Conservation (phyloP, 2,329 filamentous ascomycete genomes). For the Pestalotiopsis sp. region DNA sequence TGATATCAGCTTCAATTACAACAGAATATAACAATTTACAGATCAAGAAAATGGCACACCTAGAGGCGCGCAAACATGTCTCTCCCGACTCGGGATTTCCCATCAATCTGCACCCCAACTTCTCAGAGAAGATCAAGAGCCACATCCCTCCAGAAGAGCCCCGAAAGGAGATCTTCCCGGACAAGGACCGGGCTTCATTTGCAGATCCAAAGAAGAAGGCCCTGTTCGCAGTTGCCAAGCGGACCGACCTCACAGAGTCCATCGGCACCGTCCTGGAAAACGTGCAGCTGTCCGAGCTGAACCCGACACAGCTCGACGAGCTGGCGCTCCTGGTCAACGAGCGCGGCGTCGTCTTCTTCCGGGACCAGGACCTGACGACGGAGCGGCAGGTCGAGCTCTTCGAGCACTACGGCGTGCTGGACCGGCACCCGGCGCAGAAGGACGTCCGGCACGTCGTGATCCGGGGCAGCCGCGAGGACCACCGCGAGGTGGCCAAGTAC, state of each 20-base stretch:
- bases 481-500: slow-evolving; percentile 44
- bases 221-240: slow-evolving; percentile 38
- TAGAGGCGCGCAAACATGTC: slow-evolving; percentile 48
- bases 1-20: no score
- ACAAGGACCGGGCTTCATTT: slow-evolving; percentile 36
- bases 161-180: slow-evolving; percentile 28
- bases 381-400: slow-evolving; percentile 13
- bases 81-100: slow-evolving; percentile 51
- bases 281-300: slow-evolving; percentile 6
- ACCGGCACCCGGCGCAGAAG: slow-evolving; percentile 48
- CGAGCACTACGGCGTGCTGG: slow-evolving; percentile 49
- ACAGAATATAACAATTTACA: no score
- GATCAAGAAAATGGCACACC: slow-evolving; percentile 32
- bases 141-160: slow-evolving; percentile 41
- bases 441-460: slow-evolving; percentile 45
- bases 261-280: slow-evolving; percentile 32
- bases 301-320: slow-evolving; percentile 4
- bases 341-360: slow-evolving; percentile 15
- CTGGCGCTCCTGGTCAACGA: slow-evolving; percentile 12
- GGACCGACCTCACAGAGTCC: slow-evolving; percentile 41
- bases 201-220: slow-evolving; percentile 45
- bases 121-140: slow-evolving; percentile 45
- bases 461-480: slow-evolving; percentile 44
- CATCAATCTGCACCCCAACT: slow-evolving; percentile 45
- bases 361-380: slow-evolving; percentile 12